Conservation (phyloP, 306 rosid species). For the Casuarina glauca region DNA sequence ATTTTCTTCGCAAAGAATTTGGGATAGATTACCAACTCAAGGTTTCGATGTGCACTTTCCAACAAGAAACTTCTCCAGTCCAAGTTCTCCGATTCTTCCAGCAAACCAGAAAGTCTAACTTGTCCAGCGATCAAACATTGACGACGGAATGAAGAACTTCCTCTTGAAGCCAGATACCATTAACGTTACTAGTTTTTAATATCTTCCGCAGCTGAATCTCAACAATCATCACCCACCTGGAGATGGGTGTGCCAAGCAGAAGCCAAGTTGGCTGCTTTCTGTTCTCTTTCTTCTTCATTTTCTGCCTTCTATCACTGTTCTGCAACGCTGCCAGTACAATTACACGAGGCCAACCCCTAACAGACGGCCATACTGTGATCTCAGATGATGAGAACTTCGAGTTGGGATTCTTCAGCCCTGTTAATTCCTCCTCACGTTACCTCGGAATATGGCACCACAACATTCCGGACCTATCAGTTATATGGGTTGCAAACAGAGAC, state of each 20-base stretch:
- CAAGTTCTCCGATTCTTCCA: not conserved
- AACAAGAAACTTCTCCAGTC: not conserved
- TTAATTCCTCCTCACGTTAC: slow-evolving; percentile 42
- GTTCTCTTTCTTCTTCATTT: slow-evolving; percentile 18
- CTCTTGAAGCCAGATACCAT: not conserved
- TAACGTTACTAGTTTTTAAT: not conserved
- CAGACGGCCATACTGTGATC: slow-evolving; percentile 36
- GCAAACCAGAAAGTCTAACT: no score
- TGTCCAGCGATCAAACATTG: not conserved
- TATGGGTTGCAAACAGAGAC: slow-evolving; percentile 81
- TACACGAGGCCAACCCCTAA: slow-evolving; percentile 26
- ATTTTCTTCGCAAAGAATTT: no score
- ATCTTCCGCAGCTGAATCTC: not conserved
- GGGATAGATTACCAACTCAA: no score
- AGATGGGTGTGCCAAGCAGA: slow-evolving; percentile 21
- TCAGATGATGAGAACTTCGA: slow-evolving; percentile 40
- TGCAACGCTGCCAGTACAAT: slow-evolving; percentile 44
- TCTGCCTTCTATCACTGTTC: slow-evolving; percentile 22
- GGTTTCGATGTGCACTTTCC: no score
- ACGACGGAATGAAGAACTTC: not conserved
- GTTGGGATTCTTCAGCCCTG: slow-evolving; percentile 65
- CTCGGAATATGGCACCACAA: slow-evolving; percentile 71
- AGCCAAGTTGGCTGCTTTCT: not conserved
- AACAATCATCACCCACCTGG: not conserved
- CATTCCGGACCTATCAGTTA: slow-evolving; percentile 13